phyloP scores from a whole-genome alignment of 257 asterid genomes.

The Solanum okadae region DNA sequence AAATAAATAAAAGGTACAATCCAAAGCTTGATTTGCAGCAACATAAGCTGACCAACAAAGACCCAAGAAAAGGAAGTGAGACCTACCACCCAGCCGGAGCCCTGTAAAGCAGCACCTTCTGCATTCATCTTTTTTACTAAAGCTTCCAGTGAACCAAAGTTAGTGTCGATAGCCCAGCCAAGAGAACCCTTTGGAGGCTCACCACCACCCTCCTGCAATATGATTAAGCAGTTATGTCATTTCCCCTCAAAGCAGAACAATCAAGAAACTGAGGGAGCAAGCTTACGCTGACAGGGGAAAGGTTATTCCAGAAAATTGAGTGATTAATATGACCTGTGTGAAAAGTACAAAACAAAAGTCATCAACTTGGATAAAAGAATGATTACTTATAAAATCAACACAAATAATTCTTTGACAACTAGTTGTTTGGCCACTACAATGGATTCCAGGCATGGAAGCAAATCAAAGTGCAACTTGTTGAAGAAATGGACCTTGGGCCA shows the following conservation, averaged over 20 bases:
- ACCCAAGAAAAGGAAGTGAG: background rate
- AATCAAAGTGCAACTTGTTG: background rate
- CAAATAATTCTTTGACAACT: background rate
- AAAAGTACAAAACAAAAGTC: background rate
- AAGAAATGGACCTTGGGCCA: background rate
- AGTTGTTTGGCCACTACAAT: background rate
- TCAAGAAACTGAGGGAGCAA: background rate
- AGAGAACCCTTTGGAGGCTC: constrained; percentile 67
- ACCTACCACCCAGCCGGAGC: constrained; percentile 90
- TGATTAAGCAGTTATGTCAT: background rate
- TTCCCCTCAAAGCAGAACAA: background rate
- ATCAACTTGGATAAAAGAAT: background rate
- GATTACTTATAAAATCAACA: background rate
- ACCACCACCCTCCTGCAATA: constrained; percentile 71
- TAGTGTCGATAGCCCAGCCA: constrained; percentile 53
- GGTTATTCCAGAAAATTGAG: constrained; percentile 92
- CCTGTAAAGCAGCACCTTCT: constrained; percentile 82
- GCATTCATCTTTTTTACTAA: constrained; percentile 59
- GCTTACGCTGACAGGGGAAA: constrained; percentile 68
- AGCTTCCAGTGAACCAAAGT: constrained; percentile 63
- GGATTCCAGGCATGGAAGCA: background rate
- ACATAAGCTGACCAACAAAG: background rate
- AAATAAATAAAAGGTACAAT: background rate
- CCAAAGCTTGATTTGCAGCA: background rate
- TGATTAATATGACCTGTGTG: constrained; percentile 76